Evolutionary conservation across 208 protist genomes (phyloP).

Genomic region (Leishmania tropica): DNA sequence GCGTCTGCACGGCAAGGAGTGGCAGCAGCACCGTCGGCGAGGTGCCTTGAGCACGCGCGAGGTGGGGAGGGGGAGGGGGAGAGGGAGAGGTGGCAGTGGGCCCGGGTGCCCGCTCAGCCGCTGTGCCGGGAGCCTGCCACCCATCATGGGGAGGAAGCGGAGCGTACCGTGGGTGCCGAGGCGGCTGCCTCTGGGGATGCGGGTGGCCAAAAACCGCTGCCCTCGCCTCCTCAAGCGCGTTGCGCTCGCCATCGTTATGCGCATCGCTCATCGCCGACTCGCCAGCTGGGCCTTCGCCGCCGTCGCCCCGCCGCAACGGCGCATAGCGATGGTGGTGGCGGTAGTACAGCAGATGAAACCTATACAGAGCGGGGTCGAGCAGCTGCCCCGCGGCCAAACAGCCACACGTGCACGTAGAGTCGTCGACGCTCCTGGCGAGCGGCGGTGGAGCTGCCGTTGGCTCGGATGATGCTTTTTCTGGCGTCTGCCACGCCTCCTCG

Average conservation of each 20-base stretch:
- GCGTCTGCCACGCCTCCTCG: slow-evolving; percentile 9
- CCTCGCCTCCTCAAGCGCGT: slow-evolving; percentile 7
- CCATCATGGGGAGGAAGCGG: neutral
- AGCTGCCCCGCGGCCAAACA: slow-evolving; percentile 20
- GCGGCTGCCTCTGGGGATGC: neutral
- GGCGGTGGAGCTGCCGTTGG: neutral
- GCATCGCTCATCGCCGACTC: neutral
- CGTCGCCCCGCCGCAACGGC: neutral
- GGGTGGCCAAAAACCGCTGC: neutral
- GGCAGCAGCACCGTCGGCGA: slow-evolving; percentile 8
- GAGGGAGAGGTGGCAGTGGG: neutral
- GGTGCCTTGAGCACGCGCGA: neutral
- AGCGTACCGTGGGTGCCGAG: neutral
- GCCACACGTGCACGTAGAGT: slow-evolving; percentile 24
- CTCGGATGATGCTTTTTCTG: neutral
- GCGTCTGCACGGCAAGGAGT: slow-evolving; percentile 11
- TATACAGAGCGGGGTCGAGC: slow-evolving; percentile 13
- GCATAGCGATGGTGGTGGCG: neutral
- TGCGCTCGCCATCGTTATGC: neutral
- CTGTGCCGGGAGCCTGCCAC: neutral
- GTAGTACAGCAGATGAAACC: slow-evolving; percentile 29
- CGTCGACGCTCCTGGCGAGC: neutral
- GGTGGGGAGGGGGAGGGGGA: neutral
- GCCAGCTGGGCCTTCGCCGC: neutral
- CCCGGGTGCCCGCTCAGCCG: neutral